These are phyloP conservation scores for Fusarium sublunatum DNA, from an alignment of 2,329 filamentous ascomycete species.

Conservation along the genomic window DNA sequence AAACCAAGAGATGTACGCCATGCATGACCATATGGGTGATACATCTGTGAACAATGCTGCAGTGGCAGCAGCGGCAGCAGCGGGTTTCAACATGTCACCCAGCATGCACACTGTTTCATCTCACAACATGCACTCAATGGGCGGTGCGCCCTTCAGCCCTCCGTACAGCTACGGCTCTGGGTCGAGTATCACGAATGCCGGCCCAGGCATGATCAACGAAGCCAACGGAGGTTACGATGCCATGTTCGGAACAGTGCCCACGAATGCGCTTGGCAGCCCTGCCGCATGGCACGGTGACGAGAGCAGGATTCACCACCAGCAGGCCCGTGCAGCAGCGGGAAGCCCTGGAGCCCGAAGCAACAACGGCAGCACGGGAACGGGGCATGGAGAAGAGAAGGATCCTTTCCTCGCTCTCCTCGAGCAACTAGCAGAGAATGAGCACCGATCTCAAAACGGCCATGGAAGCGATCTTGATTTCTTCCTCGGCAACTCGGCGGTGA, in stretches of 20 bases:
- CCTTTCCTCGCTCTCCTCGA: constrained; percentile 83
- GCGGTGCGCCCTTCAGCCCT: constrained; percentile 55
- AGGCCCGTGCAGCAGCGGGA: constrained; percentile 38
- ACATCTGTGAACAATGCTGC: constrained; percentile 50
- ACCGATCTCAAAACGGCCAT: constrained; percentile 67
- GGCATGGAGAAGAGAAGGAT: constrained; percentile 74
- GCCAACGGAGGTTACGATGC: constrained; percentile 62
- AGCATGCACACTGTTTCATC: constrained; percentile 32
- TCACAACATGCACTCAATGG: constrained; percentile 48
- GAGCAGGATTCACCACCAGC: constrained; percentile 36
- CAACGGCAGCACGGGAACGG: constrained; percentile 61
- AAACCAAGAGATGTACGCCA: constrained; percentile 47
- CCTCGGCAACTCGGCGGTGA: constrained; percentile 54
- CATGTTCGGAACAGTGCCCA: constrained; percentile 68
- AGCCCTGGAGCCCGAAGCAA: constrained; percentile 63
- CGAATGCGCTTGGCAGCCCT: constrained; percentile 64
- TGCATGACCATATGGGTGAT: constrained; percentile 52
- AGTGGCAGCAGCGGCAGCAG: constrained; percentile 52
- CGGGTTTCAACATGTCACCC: constrained; percentile 51
- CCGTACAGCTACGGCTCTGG: constrained; percentile 55
- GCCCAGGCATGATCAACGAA: constrained; percentile 47
- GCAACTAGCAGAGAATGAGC: constrained; percentile 85
- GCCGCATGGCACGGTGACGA: constrained; percentile 63
- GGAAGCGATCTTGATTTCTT: constrained; percentile 85
- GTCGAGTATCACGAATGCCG: constrained; percentile 45